phyloP scores from a whole-genome alignment of 75 land plant genomes.

The Cunninghamia lanceolata region DNA sequence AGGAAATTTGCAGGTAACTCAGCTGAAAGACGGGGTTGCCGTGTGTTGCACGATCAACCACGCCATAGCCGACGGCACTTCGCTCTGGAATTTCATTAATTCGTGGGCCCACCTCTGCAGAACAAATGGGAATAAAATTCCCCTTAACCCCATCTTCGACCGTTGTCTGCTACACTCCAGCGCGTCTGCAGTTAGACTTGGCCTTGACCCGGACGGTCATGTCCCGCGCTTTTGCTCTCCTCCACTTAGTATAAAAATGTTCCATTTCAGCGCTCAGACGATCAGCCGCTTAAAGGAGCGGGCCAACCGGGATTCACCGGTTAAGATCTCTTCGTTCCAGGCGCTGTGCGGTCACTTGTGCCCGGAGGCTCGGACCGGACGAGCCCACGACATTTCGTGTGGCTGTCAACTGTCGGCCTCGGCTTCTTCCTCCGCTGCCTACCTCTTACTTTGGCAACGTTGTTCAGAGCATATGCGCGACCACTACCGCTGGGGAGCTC shows the following conservation, averaged over 20 bases:
- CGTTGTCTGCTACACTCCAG: neutral
- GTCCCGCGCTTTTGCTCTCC: neutral
- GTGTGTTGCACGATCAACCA: slow-evolving; percentile 59
- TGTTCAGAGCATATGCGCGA: no score
- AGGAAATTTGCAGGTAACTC: slow-evolving; percentile 11
- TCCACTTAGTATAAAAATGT: slow-evolving; percentile 31
- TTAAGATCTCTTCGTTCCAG: slow-evolving; percentile 22
- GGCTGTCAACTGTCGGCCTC: no score
- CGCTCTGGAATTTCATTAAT: slow-evolving; percentile 72
- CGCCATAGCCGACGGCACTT: slow-evolving; percentile 51
- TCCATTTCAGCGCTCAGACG: slow-evolving; percentile 33
- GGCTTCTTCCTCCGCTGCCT: no score
- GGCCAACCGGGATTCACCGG: slow-evolving; percentile 10
- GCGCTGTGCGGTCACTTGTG: slow-evolving; percentile 20
- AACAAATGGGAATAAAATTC: neutral
- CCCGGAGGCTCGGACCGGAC: no score
- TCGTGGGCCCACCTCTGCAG: slow-evolving; percentile 46
- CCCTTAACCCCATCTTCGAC: slow-evolving; percentile 6
- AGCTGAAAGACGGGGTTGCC: slow-evolving; percentile 42
- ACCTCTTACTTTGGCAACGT: no score
- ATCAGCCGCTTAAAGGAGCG: slow-evolving; percentile 29
- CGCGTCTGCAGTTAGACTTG: neutral
- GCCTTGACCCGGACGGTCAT: neutral
- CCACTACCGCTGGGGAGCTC: no score
- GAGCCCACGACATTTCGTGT: no score